These are phyloP conservation scores for Aspergillus quadrilineatus DNA, from an alignment of 2,329 filamentous ascomycete species.

Conservation along the genomic window DNA sequence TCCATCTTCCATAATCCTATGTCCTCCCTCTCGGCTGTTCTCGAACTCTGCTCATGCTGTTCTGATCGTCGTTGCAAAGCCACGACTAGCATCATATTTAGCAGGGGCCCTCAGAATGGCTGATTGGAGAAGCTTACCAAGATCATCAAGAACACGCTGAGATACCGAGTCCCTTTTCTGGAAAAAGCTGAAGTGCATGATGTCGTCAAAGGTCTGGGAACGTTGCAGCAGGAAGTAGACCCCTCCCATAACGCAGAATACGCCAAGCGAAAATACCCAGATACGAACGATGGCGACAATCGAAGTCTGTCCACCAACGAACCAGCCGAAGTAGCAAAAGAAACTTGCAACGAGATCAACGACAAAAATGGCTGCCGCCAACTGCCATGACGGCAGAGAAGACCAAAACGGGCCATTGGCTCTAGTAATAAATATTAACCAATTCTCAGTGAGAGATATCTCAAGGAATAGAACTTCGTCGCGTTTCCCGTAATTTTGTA, in stretches of 20 bases:
- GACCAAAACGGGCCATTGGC: constrained; percentile 92
- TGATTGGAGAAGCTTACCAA: constrained; percentile 61
- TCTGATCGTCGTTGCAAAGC: constrained; percentile 87
- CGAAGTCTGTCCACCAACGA: constrained; percentile 67
- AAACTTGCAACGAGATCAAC: constrained; percentile 83
- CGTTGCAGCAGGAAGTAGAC: constrained; percentile 80
- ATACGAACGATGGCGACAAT: constrained; percentile 84
- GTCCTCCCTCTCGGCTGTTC: constrained; percentile 8
- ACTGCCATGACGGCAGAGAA: constrained; percentile 80
- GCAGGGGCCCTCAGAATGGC: constrained; percentile 25
- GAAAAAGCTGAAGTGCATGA: constrained; percentile 84
- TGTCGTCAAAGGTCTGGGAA: constrained; percentile 79
- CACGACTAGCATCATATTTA: constrained; percentile 66
- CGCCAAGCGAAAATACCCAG: constrained; percentile 87
- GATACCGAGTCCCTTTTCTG: constrained; percentile 65
- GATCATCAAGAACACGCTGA: constrained; percentile 83
- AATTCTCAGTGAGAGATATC: constrained; percentile 89
- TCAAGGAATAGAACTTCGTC: constrained; percentile 85
- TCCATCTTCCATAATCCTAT: background rate
- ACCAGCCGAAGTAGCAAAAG: constrained; percentile 84
- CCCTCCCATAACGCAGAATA: constrained; percentile 80
- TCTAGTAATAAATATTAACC: constrained; percentile 95
- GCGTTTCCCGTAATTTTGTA: constrained; percentile 81
- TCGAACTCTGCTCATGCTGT: constrained; percentile 75
- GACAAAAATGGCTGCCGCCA: constrained; percentile 33